Percentiles rank a stretch among this genome's conserved stretches.
Evolutionary conservation across 148 eudicot genomes (phyloP).

Genomic region (Diospyros lotus): DNA sequence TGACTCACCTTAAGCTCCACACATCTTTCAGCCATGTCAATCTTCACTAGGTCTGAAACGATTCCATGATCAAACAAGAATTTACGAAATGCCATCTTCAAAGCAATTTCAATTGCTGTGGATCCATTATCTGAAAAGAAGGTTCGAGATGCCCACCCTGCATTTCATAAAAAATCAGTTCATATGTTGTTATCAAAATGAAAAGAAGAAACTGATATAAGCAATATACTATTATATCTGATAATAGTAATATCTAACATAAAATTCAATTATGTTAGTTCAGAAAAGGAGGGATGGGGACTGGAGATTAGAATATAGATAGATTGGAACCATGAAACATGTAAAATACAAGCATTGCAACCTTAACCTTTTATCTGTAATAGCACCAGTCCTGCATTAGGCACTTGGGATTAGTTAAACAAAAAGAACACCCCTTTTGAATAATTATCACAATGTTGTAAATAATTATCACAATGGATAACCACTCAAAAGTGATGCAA

Average conservation of each 20-base stretch:
- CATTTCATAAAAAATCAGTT: constrained; percentile 1
- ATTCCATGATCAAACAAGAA: constrained; percentile 59
- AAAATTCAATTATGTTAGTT: too few species aligned
- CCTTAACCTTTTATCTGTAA: too few species aligned
- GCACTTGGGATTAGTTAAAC: too few species aligned
- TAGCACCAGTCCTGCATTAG: too few species aligned
- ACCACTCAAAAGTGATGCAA: too few species aligned
- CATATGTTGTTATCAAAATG: background rate
- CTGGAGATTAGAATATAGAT: too few species aligned
- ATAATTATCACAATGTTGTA: too few species aligned
- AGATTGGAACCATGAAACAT: too few species aligned
- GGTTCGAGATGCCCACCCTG: constrained; percentile 94
- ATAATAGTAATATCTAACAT: background rate
- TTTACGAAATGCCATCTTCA: constrained; percentile 97
- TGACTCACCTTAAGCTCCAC: constrained; percentile 66
- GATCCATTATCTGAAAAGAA: constrained; percentile 98
- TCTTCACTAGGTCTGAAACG: constrained; percentile 24
- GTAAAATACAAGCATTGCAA: too few species aligned
- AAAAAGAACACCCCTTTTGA: too few species aligned
- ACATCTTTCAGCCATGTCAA: constrained; percentile 20
- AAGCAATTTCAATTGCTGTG: constrained; percentile 92
- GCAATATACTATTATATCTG: background rate
- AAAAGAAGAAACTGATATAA: background rate
- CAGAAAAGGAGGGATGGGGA: too few species aligned
- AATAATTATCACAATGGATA: too few species aligned